Percentiles rank a stretch among this genome's conserved stretches.
Evolutionary conservation across 2,329 filamentous ascomycete species (phyloP).

Genomic region (Aspergillus quadricinctus): DNA sequence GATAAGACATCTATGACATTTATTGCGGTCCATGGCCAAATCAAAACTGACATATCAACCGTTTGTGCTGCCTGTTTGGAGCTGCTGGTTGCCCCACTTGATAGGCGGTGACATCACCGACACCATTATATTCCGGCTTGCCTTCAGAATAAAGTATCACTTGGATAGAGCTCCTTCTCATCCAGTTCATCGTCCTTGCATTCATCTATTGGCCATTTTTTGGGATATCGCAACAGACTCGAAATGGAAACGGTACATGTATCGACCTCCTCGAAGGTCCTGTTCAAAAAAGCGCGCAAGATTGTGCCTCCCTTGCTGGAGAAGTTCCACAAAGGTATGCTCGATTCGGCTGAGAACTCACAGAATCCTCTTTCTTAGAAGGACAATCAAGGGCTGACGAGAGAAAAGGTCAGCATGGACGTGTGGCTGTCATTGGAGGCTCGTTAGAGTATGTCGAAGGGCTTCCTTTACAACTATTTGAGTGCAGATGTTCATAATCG

Average conservation of each 20-base stretch:
- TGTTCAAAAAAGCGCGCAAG: slow-evolving; percentile 76
- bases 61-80: slow-evolving; percentile 5
- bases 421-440: slow-evolving; percentile 89
- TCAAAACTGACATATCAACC: not conserved
- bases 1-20: not conserved
- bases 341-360: not conserved
- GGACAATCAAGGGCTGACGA: no score
- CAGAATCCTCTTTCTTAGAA: not conserved
- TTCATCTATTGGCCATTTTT: not conserved
- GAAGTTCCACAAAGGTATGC: slow-evolving; percentile 87
- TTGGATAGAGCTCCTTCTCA: not conserved
- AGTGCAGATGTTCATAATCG: not conserved
- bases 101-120: slow-evolving; percentile 32
- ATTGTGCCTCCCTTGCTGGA: slow-evolving; percentile 94
- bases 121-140: slow-evolving; percentile 1
- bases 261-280: slow-evolving; percentile 66
- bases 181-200: not conserved
- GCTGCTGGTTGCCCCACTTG: slow-evolving; percentile 23
- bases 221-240: not conserved
- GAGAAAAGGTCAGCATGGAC: slow-evolving; percentile 73
- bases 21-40: not conserved
- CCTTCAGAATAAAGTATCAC: slow-evolving; percentile 3
- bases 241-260: slow-evolving; percentile 41
- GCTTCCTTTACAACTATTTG: slow-evolving; percentile 1
- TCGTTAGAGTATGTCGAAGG: slow-evolving; percentile 63